Base-by-base conservation (phyloP, 768 basidiomycete species). In the Mycena indigotica region DNA sequence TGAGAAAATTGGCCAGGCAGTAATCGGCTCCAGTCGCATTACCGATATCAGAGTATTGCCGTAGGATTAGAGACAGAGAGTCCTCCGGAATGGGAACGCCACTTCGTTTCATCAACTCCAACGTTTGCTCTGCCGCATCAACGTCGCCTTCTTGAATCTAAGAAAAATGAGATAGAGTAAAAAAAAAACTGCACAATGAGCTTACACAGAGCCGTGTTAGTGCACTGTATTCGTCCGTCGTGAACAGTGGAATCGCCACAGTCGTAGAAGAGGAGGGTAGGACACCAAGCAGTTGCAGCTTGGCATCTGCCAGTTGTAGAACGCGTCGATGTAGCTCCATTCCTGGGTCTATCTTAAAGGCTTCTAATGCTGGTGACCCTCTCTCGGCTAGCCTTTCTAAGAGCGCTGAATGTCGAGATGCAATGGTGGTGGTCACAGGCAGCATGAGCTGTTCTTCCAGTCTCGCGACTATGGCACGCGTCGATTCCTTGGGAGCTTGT, bases 21-120 rank as follows among this genome's bases (percentile, higher is more conserved):
- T 68, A 60, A 55, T 90, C 85, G 0, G 80, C 70, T 8, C 73
- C 76, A 28, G 64, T 66, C 12, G 78, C 63, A 57, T 85, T 74
- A 0, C 84, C 84, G 5, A 63, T 61, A 3, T 66, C 62, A 0
- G 86, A 82, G 63, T 86, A 80, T 13, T 79, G 64, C 45, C 73
- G 72, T 50, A 93, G 72, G 1, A 87, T 67, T 0, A 66, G 62
- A 19, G 83, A 82, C 4, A 86, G 46, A 1, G 75, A 62, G 0
- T 75, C 73, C 51, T 78, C 80, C 0, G 83, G 73, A 12, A 78
- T 69, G 5, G 70, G 57, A 19, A 77, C 60, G 8, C 78, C 77
- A 28, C 75, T 75, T 24, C 77, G 76, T 82, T 84, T 80, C 81
- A 88, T 87, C 1, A 91, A 70, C 17, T 75, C 69, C 6, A 91